Percentiles rank a stretch among this genome's conserved stretches.
Evolutionary conservation across 2,329 filamentous ascomycete genomes (phyloP).

Genomic region (Torrubiella hemipterigena): DNA sequence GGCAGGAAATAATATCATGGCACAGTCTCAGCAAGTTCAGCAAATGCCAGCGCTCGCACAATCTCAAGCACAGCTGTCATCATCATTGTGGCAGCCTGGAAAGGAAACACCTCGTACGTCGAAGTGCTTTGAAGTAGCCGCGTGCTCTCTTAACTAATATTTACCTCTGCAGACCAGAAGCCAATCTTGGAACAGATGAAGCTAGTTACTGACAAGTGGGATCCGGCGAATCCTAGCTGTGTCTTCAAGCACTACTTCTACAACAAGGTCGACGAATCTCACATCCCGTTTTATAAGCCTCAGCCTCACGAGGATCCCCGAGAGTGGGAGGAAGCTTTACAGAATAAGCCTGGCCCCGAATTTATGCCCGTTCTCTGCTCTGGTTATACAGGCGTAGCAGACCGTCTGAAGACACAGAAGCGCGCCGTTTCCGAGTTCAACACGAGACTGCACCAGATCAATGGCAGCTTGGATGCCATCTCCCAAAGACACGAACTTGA

Average conservation of each 20-base stretch:
- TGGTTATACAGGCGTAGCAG: constrained; percentile 60
- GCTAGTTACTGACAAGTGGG: constrained; percentile 62
- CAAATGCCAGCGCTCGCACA: constrained; percentile 29
- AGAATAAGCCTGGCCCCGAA: constrained; percentile 64
- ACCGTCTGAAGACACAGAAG: constrained; percentile 62
- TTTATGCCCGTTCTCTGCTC: constrained; percentile 67
- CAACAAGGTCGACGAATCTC: constrained; percentile 65
- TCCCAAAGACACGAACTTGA: constrained; percentile 67
- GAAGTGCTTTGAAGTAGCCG: too few relatives aligned
- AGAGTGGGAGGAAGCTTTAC: constrained; percentile 75
- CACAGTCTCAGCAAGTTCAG: constrained; percentile 26
- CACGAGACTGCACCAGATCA: constrained; percentile 65
- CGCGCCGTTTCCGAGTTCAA: constrained; percentile 59
- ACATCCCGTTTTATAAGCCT: constrained; percentile 66
- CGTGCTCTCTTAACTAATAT: too few relatives aligned
- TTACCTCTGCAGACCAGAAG: constrained; percentile 45
- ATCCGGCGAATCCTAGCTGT: constrained; percentile 54
- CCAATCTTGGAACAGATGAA: constrained; percentile 63
- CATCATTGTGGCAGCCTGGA: constrained; percentile 40
- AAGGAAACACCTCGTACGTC: constrained; percentile 35
- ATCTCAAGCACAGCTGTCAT: constrained; percentile 33
- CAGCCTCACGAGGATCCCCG: constrained; percentile 58
- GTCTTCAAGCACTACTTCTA: constrained; percentile 79
- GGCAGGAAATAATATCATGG: constrained; percentile 24
- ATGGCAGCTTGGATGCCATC: constrained; percentile 58